Evolutionary conservation across 768 basidiomycete genomes (phyloP).

Genomic region (Boletus subparvulus): DNA sequence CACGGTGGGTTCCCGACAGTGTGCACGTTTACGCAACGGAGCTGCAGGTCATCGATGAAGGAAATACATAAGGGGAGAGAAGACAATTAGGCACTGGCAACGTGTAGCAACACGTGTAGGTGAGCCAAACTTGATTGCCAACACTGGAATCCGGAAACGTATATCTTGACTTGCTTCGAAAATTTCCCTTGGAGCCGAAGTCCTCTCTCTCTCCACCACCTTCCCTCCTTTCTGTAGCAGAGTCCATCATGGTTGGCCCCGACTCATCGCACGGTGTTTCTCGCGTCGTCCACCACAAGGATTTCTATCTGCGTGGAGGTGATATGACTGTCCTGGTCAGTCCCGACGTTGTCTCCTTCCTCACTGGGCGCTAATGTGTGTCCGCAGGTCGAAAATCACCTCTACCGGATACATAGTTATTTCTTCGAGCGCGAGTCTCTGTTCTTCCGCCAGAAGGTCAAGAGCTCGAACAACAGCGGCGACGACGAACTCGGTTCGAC

Average conservation of each 20-base stretch:
- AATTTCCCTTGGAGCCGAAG: slow-evolving; percentile 36
- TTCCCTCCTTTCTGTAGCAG: slow-evolving; percentile 28
- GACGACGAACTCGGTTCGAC: slow-evolving; percentile 37
- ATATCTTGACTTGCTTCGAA: slow-evolving; percentile 38
- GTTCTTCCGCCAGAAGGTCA: slow-evolving; percentile 42
- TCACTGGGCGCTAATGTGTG: slow-evolving; percentile 9
- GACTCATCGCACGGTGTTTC: slow-evolving; percentile 28
- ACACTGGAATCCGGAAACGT: slow-evolving; percentile 31
- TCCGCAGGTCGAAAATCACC: slow-evolving; percentile 52
- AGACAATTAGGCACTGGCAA: slow-evolving; percentile 15
- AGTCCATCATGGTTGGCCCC: slow-evolving; percentile 26
- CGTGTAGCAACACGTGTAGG: slow-evolving; percentile 40
- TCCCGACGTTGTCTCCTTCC: slow-evolving; percentile 2
- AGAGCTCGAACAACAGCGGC: slow-evolving; percentile 27
- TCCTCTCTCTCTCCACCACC: slow-evolving; percentile 26
- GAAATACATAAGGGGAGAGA: slow-evolving; percentile 21
- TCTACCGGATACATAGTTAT: slow-evolving; percentile 58
- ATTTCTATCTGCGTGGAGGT: slow-evolving; percentile 57
- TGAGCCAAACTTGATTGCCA: slow-evolving; percentile 18
- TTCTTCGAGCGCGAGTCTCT: slow-evolving; percentile 64
- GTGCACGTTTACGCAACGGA: slow-evolving; percentile 31
- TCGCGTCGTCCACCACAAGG: slow-evolving; percentile 37
- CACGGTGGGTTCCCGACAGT: slow-evolving; percentile 9
- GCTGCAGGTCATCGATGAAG: slow-evolving; percentile 11
- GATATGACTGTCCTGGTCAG: slow-evolving; percentile 59